Conservation (phyloP, 257 asterid species). For the Solanum chmielewskii region DNA sequence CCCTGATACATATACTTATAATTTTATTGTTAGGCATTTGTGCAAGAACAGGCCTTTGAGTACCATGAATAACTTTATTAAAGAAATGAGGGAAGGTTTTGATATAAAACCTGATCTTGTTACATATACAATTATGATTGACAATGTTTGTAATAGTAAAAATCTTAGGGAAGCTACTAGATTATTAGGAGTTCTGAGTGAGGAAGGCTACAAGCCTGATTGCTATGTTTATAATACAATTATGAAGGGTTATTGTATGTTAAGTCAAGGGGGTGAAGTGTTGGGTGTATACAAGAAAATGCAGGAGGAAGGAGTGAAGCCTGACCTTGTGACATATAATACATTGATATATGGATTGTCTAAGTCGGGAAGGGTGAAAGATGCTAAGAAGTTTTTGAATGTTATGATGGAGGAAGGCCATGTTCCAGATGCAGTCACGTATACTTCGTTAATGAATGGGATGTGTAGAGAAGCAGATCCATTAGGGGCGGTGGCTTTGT, state of each 20-base stretch:
- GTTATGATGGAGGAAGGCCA: slow-evolving; percentile 72
- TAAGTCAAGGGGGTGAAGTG: slow-evolving; percentile 58
- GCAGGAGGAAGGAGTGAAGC: slow-evolving; percentile 72
- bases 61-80: slow-evolving; percentile 41
- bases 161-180: slow-evolving; percentile 82
- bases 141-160: slow-evolving; percentile 83
- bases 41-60: slow-evolving; percentile 55
- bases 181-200: slow-evolving; percentile 45
- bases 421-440: slow-evolving; percentile 68
- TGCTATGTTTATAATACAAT: slow-evolving; percentile 80
- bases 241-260: slow-evolving; percentile 78
- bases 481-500: slow-evolving; percentile 55
- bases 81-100: slow-evolving; percentile 55
- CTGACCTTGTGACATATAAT: slow-evolving; percentile 71
- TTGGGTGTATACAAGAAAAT: slow-evolving; percentile 70
- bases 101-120: slow-evolving; percentile 77
- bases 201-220: slow-evolving; percentile 83
- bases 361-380: slow-evolving; percentile 66
- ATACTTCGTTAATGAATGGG: slow-evolving; percentile 94
- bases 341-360: slow-evolving; percentile 79
- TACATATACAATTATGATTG: slow-evolving; percentile 91
- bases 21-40: slow-evolving; percentile 67
- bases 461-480: slow-evolving; percentile 82
- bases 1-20: slow-evolving; percentile 65
- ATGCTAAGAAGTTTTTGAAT: slow-evolving; percentile 60